Conservation (phyloP, 1,139 yeast genomes). For the Candida sojae region DNA sequence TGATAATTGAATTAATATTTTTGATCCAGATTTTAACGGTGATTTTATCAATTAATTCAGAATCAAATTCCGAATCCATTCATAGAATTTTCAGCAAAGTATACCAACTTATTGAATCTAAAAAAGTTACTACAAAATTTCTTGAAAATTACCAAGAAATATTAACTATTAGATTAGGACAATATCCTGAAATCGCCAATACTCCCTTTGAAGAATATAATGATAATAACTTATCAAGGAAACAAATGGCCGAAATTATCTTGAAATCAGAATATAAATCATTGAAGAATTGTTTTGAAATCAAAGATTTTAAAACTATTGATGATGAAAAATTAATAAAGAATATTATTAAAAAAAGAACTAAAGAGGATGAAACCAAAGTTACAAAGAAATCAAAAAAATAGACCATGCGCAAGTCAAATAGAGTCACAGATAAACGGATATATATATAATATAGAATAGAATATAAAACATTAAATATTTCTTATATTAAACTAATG, state of each 20-base stretch:
- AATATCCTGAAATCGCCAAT: conserved; percentile 41
- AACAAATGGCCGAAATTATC: conserved; percentile 53
- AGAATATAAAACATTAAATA: too few relatives aligned
- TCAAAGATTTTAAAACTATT: conserved; percentile 30
- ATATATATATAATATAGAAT: too few relatives aligned
- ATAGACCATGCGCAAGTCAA: background rate
- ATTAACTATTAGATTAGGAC: conserved; percentile 32
- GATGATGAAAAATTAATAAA: conserved; percentile 59
- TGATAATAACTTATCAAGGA: conserved; percentile 16
- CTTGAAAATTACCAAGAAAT: conserved; percentile 32
- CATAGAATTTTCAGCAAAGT: conserved; percentile 48
- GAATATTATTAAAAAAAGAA: conserved; percentile 56
- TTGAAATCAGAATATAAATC: conserved; percentile 55
- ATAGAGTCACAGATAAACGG: too few relatives aligned
- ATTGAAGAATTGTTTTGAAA: conserved; percentile 37
- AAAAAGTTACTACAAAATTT: conserved; percentile 39
- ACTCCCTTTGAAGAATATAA: conserved; percentile 19
- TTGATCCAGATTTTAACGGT: conserved; percentile 54
- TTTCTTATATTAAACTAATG: background rate
- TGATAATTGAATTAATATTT: conserved; percentile 56
- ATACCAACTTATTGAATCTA: conserved; percentile 46
- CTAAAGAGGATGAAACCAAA: conserved; percentile 19
- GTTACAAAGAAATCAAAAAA: background rate
- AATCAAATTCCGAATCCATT: conserved; percentile 34
- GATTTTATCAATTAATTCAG: conserved; percentile 33